Evolutionary conservation across 1,284 basidiomycete species (phyloP), one percentile per base, ranked within the genome.

Genomic region (Xerocomus nothofagi): DNA sequence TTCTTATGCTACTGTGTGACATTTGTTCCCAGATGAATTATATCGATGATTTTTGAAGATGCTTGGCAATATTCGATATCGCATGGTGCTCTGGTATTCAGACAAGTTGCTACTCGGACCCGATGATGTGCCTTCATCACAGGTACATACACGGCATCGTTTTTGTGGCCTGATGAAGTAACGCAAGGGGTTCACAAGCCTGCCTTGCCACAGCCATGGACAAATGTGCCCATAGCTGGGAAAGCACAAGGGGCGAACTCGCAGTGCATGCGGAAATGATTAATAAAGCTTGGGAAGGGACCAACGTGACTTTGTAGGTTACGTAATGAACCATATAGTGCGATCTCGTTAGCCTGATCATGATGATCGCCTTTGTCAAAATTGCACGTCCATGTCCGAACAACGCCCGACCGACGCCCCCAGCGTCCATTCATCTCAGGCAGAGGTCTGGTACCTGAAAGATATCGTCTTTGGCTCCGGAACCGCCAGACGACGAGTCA

Each of bases 391-490:
- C 48, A 65, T 63, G 58, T 53, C 62, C 24, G 52, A 48, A 48
- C 54, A 62, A 46, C 48, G 23, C 33, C 37, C 20, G 1, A 54
- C 32, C 6, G 46, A 57, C 1, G 34, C 39, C 0, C 26, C 49
- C 8, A 59, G 51, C 38, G 36, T 69, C 7, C 60, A 58, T 21
- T 57, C 72, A 6, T 81, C 79, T 8, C 66, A 70, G 47, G 79
- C 76, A 36, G 86, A 91, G 41, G 81, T 89, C 14, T 93, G 91
- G 91, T 79, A 82, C 57, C 79, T 93, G 61, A 93, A 93, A 66
- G 67, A 76, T 31, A 82, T 92, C 47, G 55, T 61, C 1, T 88
- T 84, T 60, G 73, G 73, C 47, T 69, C 70, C 12, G 59, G 59
- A 39, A 66, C 73, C 18, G 48, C 57, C 4, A 65, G 64, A 24